A percentile compares a stretch with the other conserved stretches of the same genome.
phyloP scores from a whole-genome alignment of 2,329 filamentous ascomycete species.

The Alternaria burnsii region DNA sequence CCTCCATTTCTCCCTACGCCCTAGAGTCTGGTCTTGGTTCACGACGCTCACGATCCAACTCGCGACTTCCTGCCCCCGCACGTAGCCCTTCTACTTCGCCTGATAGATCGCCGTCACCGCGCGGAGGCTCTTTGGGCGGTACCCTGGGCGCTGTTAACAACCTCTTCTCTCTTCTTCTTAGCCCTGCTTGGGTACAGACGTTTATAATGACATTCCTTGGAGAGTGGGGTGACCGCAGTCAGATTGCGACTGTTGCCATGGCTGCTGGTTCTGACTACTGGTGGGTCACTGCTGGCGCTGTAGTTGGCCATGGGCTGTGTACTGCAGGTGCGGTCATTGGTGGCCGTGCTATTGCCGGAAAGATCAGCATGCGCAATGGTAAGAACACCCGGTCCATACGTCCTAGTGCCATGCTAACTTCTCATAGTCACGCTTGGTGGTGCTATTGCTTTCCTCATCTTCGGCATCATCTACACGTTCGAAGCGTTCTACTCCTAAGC shows the following conservation, averaged over 20 bases:
- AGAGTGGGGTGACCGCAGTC: slow-evolving; percentile 96
- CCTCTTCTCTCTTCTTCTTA: slow-evolving; percentile 84
- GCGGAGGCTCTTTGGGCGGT: slow-evolving; percentile 63
- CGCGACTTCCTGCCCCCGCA: slow-evolving; percentile 79
- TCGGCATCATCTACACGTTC: slow-evolving; percentile 89
- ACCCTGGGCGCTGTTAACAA: slow-evolving; percentile 77
- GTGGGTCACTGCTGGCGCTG: slow-evolving; percentile 94
- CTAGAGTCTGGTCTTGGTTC: slow-evolving; percentile 79
- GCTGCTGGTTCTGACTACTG: slow-evolving; percentile 97
- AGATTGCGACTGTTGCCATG: slow-evolving; percentile 99
- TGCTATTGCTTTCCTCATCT: slow-evolving; percentile 86
- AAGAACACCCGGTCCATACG: slow-evolving; percentile 57
- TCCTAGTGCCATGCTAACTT: slow-evolving; percentile 32
- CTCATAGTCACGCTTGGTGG: slow-evolving; percentile 86
- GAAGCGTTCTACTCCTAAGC: slow-evolving; percentile 71
- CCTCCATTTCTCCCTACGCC: slow-evolving; percentile 75
- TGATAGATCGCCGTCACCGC: slow-evolving; percentile 54
- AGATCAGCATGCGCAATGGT: slow-evolving; percentile 95
- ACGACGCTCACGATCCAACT: slow-evolving; percentile 75
- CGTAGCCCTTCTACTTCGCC: slow-evolving; percentile 75
- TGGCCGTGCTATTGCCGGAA: slow-evolving; percentile 89
- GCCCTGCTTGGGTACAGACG: slow-evolving; percentile 97
- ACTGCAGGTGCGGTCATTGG: slow-evolving; percentile 92
- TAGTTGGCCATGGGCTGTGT: slow-evolving; percentile 86
- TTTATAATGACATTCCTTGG: slow-evolving; percentile 99